These are phyloP conservation scores for Fusarium albosuccineum DNA, from an alignment of 2,329 filamentous ascomycete genomes.

Conservation along the genomic window DNA sequence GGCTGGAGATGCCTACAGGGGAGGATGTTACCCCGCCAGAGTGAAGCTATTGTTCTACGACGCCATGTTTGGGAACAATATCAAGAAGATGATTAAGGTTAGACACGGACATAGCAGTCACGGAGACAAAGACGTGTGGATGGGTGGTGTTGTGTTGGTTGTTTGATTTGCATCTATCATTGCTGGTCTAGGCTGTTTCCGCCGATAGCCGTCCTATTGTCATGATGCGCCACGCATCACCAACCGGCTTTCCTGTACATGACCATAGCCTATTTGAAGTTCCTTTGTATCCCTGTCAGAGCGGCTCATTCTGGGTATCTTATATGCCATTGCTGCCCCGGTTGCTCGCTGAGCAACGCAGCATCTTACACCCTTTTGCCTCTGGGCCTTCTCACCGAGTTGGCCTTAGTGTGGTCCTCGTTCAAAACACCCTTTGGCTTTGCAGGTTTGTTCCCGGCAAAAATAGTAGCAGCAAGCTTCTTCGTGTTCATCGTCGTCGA, in stretches of 20 bases:
- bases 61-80: conserved; percentile 33
- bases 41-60: conserved; percentile 41
- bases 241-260: conserved; percentile 2
- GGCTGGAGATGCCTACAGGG: conserved; percentile 28
- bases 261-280: conserved; percentile 9
- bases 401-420: conserved; percentile 25
- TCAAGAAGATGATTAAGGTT: conserved; percentile 1
- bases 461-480: conserved; percentile 9
- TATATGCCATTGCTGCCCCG: background rate
- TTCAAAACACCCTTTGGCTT: conserved; percentile 13
- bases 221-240: conserved; percentile 5
- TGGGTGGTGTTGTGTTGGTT: conserved; percentile 10
- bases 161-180: background rate
- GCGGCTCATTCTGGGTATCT: background rate
- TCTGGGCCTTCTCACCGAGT: conserved; percentile 19
- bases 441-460: background rate
- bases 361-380: conserved; percentile 22
- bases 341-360: background rate
- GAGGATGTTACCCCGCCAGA: conserved; percentile 44
- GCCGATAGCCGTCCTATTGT: conserved; percentile 13
- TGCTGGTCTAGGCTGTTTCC: background rate
- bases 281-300: background rate
- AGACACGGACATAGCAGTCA: conserved; percentile 5
- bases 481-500: conserved; percentile 9
- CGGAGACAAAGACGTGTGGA: conserved; percentile 6